Conservation (phyloP, 345 rosid genomes). For the Fremontodendron californicum region DNA sequence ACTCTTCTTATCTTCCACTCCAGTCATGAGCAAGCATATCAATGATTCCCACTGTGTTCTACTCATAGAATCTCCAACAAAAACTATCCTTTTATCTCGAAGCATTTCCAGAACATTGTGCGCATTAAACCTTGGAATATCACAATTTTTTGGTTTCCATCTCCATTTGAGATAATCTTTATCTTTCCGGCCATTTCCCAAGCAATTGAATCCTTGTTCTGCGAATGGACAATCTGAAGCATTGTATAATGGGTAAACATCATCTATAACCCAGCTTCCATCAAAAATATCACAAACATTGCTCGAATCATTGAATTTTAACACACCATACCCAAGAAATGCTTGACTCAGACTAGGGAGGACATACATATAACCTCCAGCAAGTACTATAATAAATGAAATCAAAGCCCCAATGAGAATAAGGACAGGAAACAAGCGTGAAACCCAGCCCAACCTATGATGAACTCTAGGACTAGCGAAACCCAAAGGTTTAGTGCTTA, state of each 20-base stretch:
- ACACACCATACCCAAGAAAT: slow-evolving; percentile 38
- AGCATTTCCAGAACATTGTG: slow-evolving; percentile 44
- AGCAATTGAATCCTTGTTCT: slow-evolving; percentile 51
- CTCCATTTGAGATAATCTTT: slow-evolving; percentile 65
- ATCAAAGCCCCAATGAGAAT: slow-evolving; percentile 47
- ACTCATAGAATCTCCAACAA: slow-evolving; percentile 90
- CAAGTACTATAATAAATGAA: slow-evolving; percentile 47
- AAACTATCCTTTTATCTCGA: slow-evolving; percentile 67
- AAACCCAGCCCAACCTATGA: slow-evolving; percentile 34
- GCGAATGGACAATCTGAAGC: slow-evolving; percentile 73
- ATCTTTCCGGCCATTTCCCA: slow-evolving; percentile 66
- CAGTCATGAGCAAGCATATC: slow-evolving; percentile 81
- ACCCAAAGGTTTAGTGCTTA: slow-evolving; percentile 31
- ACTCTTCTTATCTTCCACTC: slow-evolving; percentile 70
- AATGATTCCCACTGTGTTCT: slow-evolving; percentile 93
- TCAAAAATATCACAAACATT: slow-evolving; percentile 45
- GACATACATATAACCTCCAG: slow-evolving; percentile 56
- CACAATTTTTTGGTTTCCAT: slow-evolving; percentile 74
- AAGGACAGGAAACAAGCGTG: slow-evolving; percentile 45
- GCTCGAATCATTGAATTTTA: slow-evolving; percentile 32
- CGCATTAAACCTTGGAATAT: slow-evolving; percentile 55
- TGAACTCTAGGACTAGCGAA: slow-evolving; percentile 27
- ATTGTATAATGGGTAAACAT: slow-evolving; percentile 58
- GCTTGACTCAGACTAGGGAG: slow-evolving; percentile 59
- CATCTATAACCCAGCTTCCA: slow-evolving; percentile 66